These are phyloP conservation scores for Begonia fuchsioides DNA, from an alignment of 306 rosid species.

Conservation along the genomic window DNA sequence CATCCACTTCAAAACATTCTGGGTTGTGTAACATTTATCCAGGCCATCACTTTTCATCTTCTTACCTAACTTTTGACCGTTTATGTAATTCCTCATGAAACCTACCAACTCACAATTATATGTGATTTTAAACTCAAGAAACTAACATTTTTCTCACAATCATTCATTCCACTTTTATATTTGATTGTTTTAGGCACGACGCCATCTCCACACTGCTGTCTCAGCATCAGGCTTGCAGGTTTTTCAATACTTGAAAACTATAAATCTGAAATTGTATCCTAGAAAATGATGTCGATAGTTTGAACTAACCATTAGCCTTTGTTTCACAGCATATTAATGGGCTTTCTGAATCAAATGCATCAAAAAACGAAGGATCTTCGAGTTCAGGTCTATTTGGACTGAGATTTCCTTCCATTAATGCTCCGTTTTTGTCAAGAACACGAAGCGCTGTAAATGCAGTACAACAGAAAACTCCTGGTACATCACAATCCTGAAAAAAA, in stretches of 20 bases:
- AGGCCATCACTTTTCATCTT: too few relatives aligned
- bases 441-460: slow-evolving; percentile 50
- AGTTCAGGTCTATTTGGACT: slow-evolving; percentile 46
- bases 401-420: slow-evolving; percentile 21
- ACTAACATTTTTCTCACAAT: too few relatives aligned
- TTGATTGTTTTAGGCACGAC: slow-evolving; percentile 7
- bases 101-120: too few relatives aligned
- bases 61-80: too few relatives aligned
- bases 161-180: too few relatives aligned
- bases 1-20: too few relatives aligned
- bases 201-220: slow-evolving; percentile 7
- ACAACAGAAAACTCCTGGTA: slow-evolving; percentile 30
- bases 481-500: slow-evolving; percentile 4
- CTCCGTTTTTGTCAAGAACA: slow-evolving; percentile 42
- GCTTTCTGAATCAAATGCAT: slow-evolving; percentile 21
- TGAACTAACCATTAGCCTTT: slow-evolving; percentile 7
- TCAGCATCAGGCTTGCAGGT: slow-evolving; percentile 8
- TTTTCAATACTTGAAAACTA: background rate
- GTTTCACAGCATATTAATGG: slow-evolving; percentile 31
- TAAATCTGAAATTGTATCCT: background rate
- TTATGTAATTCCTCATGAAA: too few relatives aligned
- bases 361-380: slow-evolving; percentile 21
- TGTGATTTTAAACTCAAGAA: too few relatives aligned
- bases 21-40: too few relatives aligned
- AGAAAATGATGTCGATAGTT: background rate